These are phyloP conservation scores for Taphrina populina DNA, from an alignment of 1,139 yeast genomes.

Conservation along the genomic window DNA sequence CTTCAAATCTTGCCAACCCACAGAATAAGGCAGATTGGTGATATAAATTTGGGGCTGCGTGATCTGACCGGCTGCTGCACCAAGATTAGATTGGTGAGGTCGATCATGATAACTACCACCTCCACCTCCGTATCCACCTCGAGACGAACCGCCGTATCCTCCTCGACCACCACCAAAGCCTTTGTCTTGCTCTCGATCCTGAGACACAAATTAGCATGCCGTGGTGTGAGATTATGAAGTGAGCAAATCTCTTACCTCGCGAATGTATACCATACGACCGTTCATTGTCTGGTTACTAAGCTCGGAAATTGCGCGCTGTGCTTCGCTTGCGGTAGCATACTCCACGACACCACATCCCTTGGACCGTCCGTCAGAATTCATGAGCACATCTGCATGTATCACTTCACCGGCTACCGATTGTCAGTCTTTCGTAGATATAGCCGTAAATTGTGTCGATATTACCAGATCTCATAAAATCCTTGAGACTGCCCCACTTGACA, in stretches of 20 bases:
- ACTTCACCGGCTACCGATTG: slow-evolving; percentile 70
- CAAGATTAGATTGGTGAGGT: slow-evolving; percentile 19
- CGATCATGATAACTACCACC: slow-evolving; percentile 27
- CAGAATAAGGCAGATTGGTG: slow-evolving; percentile 61
- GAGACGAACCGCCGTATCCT: slow-evolving; percentile 16
- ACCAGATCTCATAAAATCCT: slow-evolving; percentile 61
- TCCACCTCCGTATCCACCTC: slow-evolving; percentile 30
- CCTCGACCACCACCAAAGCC: slow-evolving; percentile 36
- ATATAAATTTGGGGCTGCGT: slow-evolving; percentile 37
- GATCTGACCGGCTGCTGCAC: slow-evolving; percentile 23
- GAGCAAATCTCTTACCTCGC: too few species aligned
- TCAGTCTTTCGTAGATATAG: too few species aligned
- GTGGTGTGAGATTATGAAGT: too few species aligned
- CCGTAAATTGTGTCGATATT: too few species aligned
- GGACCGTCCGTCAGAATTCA: slow-evolving; percentile 73
- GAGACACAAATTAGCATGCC: too few species aligned
- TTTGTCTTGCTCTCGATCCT: slow-evolving; percentile 48
- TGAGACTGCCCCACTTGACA: slow-evolving; percentile 60
- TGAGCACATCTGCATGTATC: slow-evolving; percentile 80
- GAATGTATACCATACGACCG: slow-evolving; percentile 84
- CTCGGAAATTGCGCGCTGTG: slow-evolving; percentile 68
- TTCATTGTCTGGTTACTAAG: slow-evolving; percentile 65
- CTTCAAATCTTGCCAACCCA: slow-evolving; percentile 80
- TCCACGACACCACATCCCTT: slow-evolving; percentile 84
- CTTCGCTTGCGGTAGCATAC: slow-evolving; percentile 66